These are phyloP conservation scores for Colletotrichum phormii DNA, from an alignment of 2,329 filamentous ascomycete species.

Conservation along the genomic window DNA sequence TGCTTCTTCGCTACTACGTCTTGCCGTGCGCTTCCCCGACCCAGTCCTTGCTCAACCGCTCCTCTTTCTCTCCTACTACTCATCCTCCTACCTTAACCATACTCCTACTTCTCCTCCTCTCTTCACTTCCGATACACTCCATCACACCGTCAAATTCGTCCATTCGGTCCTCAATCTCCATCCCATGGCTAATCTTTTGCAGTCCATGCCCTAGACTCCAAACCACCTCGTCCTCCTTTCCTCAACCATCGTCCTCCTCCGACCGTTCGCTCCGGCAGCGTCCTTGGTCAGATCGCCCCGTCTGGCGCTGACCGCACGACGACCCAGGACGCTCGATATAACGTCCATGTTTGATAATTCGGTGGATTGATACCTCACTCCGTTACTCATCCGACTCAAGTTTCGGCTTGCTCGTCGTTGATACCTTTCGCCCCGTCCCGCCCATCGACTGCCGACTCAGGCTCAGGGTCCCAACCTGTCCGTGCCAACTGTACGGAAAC, in stretches of 20 bases:
- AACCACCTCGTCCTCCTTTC: not conserved
- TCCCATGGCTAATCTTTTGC: constrained; percentile 28
- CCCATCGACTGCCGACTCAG: constrained; percentile 17
- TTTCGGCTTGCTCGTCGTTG: constrained; percentile 39
- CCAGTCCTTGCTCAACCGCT: constrained; percentile 28
- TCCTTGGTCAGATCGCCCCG: constrained; percentile 34
- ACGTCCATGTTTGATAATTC: constrained; percentile 1
- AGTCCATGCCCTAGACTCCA: constrained; percentile 30
- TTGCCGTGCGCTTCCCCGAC: constrained; percentile 25
- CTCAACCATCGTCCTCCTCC: constrained; percentile 20
- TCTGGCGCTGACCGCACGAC: constrained; percentile 36
- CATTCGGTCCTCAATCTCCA: not conserved
- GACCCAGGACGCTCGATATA: constrained; percentile 6
- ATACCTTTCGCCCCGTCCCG: constrained; percentile 39
- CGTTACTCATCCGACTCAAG: not conserved
- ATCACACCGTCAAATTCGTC: constrained; percentile 11
- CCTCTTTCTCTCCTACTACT: constrained; percentile 27
- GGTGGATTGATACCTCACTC: not conserved
- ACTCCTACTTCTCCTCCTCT: constrained; percentile 19
- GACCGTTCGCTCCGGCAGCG: constrained; percentile 37
- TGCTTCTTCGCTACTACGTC: constrained; percentile 15
- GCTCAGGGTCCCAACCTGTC: constrained; percentile 26
- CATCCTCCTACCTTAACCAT: constrained; percentile 8
- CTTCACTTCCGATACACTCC: constrained; percentile 14
- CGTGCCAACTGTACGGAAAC: constrained; percentile 25